Evolutionary conservation across 2,329 filamentous ascomycete genomes (phyloP), one percentile per base, ranked within the genome.

Genomic region (Aulographum hederae): DNA sequence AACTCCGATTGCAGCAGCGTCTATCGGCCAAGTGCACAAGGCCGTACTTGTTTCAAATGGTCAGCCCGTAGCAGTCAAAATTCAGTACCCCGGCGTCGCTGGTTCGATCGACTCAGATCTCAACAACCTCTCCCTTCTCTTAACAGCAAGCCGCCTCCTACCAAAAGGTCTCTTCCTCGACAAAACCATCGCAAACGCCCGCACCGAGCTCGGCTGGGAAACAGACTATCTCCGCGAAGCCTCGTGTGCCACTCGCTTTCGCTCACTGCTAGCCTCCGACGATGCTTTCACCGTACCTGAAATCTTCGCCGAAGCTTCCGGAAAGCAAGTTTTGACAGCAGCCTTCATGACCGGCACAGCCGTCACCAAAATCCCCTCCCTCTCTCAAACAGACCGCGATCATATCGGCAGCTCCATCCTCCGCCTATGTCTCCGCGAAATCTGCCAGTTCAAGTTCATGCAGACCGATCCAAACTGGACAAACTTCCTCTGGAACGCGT

Each of bases 401-500:
- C 94, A 85, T 81, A 92, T 98, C 46, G 89, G 89, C 32, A 89
- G 82, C 1, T 80, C 95, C 46, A 80, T 95, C 41, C 67, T 95
- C 32, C 78, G 84, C 3, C 73, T 98, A 8, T 95, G 84, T 49
- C 67, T 95, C 25, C 76, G 85, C 36, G 89, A 95, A 57, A 86
- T 95, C 43, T 76, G 76, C 40, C 82, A 93, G 54, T 95, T 94
- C 68, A 74, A 67, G 37, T 95, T 92, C 60, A 98, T 98, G 89
- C 89, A 98, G 58, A 98, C 89, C 4, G 89, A 98, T 49, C 89
- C 89, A 26, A 98, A 98, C 61, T 98, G 89, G 89, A 95, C 86
- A 20, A 98, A 98, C 55, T 98, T 98, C 53, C 65, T 95, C 14
- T 98, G 82, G 63, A 89, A 95, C 44, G 60, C 72, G 1, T 44